phyloP scores from a whole-genome alignment of 441 rosid species.

The Euphorbia corollata region DNA sequence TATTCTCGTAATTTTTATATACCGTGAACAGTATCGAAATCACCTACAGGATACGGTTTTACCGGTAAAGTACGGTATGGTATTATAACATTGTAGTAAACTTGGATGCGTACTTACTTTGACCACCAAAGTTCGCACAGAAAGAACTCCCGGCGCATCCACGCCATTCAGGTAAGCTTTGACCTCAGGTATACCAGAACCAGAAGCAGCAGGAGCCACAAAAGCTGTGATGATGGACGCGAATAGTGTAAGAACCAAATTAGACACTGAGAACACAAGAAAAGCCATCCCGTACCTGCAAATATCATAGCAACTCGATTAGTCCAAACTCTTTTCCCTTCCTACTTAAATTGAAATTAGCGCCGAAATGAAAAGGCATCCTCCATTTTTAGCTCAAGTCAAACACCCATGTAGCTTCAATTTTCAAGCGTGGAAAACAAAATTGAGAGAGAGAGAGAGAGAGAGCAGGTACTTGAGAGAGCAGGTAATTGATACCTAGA shows the following conservation, averaged over 20 bases:
- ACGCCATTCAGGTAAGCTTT: conserved; percentile 89
- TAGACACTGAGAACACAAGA: conserved; percentile 50
- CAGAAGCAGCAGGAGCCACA: conserved; percentile 76
- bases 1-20: no score
- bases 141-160: conserved; percentile 70
- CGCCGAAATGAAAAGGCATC: not conserved
- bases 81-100: no score
- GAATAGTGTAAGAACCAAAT: conserved; percentile 57
- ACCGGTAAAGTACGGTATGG: no score
- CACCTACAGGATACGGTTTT: no score
- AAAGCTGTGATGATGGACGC: conserved; percentile 58
- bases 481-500: conserved; percentile 30
- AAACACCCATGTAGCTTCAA: not conserved
- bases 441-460: not conserved
- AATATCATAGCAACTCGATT: not conserved
- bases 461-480: not conserved
- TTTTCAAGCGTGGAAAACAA: not conserved
- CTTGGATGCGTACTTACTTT: conserved; percentile 36
- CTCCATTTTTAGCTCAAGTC: conserved; percentile 3
- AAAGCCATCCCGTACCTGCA: conserved; percentile 61
- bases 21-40: no score
- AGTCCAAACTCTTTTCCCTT: not conserved
- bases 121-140: conserved; percentile 51
- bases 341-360: not conserved
- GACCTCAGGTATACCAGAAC: conserved; percentile 93